phyloP scores from a whole-genome alignment of 179 eudicot genomes.

The Silene vulgaris region DNA sequence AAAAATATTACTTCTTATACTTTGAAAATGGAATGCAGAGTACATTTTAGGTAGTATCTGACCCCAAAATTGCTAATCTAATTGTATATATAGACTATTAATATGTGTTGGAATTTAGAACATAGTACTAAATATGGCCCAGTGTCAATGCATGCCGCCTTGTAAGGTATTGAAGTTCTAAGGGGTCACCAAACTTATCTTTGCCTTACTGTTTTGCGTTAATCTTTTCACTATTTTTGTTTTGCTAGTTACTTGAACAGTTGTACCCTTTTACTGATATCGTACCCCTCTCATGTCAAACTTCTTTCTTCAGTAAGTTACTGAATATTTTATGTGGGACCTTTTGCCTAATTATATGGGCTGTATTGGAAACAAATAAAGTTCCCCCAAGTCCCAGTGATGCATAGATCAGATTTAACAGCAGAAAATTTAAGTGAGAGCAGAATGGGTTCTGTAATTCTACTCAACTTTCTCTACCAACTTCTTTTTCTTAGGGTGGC shows the following conservation, averaged over 20 bases:
- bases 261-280: not conserved
- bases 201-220: no score
- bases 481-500: not conserved
- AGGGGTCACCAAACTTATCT: no score
- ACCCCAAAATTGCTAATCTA: not conserved
- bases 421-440: not conserved
- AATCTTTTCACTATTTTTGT: not conserved
- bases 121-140: not conserved
- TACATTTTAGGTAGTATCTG: not conserved
- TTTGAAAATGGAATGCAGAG: no score
- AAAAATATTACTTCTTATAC: not conserved
- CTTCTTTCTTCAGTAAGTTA: not conserved
- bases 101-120: not conserved
- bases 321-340: not conserved
- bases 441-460: not conserved
- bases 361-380: slow-evolving; percentile 6
- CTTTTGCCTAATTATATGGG: not conserved
- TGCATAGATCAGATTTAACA: not conserved
- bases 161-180: not conserved
- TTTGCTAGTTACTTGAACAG: not conserved
- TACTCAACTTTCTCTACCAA: not conserved
- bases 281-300: not conserved
- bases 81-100: not conserved
- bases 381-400: not conserved
- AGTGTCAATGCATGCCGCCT: not conserved